phyloP scores from a whole-genome alignment of 108 stramenopile species.

The Phaeodactylum tricornutum region DNA sequence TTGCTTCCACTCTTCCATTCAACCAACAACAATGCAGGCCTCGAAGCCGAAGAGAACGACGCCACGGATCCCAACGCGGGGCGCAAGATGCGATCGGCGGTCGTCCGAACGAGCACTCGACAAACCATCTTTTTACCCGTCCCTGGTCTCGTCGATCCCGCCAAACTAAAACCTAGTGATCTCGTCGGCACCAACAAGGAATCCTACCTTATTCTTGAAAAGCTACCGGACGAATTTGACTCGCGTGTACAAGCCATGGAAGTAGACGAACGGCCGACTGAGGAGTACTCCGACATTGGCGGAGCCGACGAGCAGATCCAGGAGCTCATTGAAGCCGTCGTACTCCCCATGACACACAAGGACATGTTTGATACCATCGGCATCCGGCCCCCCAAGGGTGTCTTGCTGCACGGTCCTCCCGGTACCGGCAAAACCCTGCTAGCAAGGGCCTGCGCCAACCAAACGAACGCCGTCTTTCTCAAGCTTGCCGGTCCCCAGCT shows the following conservation, averaged over 20 bases:
- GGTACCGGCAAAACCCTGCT: slow-evolving; percentile 99
- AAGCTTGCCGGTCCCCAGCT: slow-evolving; percentile 98
- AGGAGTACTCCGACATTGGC: slow-evolving; percentile 96
- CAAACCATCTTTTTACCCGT: slow-evolving; percentile 98
- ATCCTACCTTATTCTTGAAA: slow-evolving; percentile 97
- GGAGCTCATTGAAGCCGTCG: slow-evolving; percentile 98
- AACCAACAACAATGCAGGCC: slow-evolving; percentile 34
- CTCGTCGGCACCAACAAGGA: slow-evolving; percentile 99
- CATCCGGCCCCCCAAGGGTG: slow-evolving; percentile 98
- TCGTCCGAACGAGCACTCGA: slow-evolving; percentile 80
- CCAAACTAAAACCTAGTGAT: slow-evolving; percentile 94
- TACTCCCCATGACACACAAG: slow-evolving; percentile 98
- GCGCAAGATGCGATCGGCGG: slow-evolving; percentile 74
- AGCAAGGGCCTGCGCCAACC: slow-evolving; percentile 98
- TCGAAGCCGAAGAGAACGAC: slow-evolving; percentile 58
- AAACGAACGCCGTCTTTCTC: slow-evolving; percentile 98
- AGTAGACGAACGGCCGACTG: slow-evolving; percentile 97
- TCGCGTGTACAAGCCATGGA: slow-evolving; percentile 98
- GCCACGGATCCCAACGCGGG: slow-evolving; percentile 63
- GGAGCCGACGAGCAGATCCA: slow-evolving; percentile 98
- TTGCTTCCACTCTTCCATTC: too few relatives aligned
- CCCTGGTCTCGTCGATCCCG: slow-evolving; percentile 94
- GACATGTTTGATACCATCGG: slow-evolving; percentile 98
- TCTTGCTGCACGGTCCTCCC: slow-evolving; percentile 92
- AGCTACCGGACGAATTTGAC: slow-evolving; percentile 99